Percentiles rank a stretch among this genome's conserved stretches.
phyloP scores from a whole-genome alignment of 306 rosid species.

The Dalbergia cochinchinensis region DNA sequence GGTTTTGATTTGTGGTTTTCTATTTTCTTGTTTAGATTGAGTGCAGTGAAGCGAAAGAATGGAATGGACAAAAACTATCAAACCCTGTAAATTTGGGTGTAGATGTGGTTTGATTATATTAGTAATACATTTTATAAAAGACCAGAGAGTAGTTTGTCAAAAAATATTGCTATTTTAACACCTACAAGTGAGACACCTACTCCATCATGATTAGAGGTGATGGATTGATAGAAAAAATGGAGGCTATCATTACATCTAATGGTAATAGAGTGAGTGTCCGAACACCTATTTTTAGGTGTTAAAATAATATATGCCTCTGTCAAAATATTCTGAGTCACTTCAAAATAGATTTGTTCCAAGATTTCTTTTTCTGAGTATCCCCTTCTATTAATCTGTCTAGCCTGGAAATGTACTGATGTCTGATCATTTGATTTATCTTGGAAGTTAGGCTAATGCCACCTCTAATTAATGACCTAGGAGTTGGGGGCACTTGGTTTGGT shows the following conservation, averaged over 20 bases:
- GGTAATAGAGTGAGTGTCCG: too few species aligned
- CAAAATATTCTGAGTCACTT: not conserved
- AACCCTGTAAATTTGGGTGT: not conserved
- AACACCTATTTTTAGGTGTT: too few species aligned
- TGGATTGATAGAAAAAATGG: too few species aligned
- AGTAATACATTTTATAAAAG: not conserved
- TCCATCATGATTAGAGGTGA: too few species aligned
- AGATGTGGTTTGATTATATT: not conserved
- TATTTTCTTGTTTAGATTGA: not conserved
- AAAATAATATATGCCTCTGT: too few species aligned
- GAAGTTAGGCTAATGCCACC: too few species aligned
- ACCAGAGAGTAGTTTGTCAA: not conserved
- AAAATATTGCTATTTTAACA: not conserved
- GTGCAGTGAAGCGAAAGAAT: not conserved
- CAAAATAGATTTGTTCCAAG: not conserved
- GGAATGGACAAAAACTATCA: not conserved
- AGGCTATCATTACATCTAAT: too few species aligned
- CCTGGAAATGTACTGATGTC: not conserved
- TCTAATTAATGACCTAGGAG: too few species aligned
- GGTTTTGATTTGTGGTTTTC: not conserved
- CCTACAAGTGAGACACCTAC: too few species aligned
- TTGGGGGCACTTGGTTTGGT: too few species aligned
- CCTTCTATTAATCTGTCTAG: not conserved
- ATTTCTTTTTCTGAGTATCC: not conserved
- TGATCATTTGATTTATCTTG: too few species aligned